phyloP scores from a whole-genome alignment of 2,329 filamentous ascomycete species.

The Colletotrichum sp. region DNA sequence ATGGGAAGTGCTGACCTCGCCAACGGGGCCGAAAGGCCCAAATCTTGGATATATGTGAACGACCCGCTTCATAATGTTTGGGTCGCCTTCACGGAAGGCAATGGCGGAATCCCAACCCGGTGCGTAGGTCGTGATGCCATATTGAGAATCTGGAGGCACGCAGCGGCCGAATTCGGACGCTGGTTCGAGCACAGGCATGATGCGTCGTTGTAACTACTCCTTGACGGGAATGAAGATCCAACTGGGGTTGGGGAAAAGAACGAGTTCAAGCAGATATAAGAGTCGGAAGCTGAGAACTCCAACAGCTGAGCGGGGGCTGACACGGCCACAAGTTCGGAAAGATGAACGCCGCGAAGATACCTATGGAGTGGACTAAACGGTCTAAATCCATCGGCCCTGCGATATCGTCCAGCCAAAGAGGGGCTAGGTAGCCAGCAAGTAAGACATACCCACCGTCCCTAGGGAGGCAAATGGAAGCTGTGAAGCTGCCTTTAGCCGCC shows the following conservation, averaged over 20 bases:
- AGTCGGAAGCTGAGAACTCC: neutral
- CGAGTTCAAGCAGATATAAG: neutral
- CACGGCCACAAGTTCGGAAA: neutral
- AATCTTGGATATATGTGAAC: conserved; percentile 54
- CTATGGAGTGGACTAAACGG: neutral
- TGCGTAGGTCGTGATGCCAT: conserved; percentile 51
- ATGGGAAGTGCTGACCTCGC: conserved; percentile 31
- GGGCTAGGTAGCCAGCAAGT: neutral
- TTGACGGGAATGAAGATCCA: neutral
- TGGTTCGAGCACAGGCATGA: conserved; percentile 41
- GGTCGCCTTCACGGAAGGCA: conserved; percentile 46
- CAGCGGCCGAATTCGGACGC: conserved; percentile 48
- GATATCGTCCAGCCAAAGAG: neutral
- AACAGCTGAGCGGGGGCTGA: neutral
- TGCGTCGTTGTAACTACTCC: neutral
- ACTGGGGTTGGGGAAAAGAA: neutral
- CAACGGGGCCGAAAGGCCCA: conserved; percentile 40
- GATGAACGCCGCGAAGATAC: neutral
- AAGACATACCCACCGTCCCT: neutral
- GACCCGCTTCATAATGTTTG: conserved; percentile 34
- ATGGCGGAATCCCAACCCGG: conserved; percentile 47
- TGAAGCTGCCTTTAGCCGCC: neutral
- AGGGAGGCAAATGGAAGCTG: neutral
- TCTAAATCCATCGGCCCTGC: neutral
- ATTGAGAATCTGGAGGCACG: conserved; percentile 50